Conservation (phyloP, 2,329 filamentous ascomycete genomes). For the Meredithiella fracta region DNA sequence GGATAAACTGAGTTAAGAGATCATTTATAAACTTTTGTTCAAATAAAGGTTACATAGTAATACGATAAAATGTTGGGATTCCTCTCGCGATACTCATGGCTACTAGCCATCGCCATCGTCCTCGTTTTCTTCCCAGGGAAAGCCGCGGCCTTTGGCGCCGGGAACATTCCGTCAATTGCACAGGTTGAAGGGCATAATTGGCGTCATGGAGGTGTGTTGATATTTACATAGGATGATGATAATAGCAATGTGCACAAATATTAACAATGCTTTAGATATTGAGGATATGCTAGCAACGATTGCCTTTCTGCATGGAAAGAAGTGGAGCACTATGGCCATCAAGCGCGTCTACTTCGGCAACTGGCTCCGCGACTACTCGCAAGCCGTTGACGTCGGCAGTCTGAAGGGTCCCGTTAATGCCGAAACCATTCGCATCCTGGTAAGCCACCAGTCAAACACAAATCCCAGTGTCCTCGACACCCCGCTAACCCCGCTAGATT, state of each 20-base stretch:
- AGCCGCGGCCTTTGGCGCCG: constrained; percentile 48
- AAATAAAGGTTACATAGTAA: no score
- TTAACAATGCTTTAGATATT: constrained; percentile 36
- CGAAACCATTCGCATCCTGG: constrained; percentile 60
- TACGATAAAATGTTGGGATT: constrained; percentile 30
- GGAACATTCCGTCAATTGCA: constrained; percentile 52
- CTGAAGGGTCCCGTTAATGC: constrained; percentile 57
- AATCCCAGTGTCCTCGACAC: neutral
- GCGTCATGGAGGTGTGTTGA: constrained; percentile 45
- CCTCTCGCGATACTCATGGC: constrained; percentile 31
- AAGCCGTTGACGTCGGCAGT: constrained; percentile 66
- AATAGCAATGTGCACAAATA: neutral
- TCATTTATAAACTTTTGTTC: no score
- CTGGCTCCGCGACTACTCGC: constrained; percentile 74
- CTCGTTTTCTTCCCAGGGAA: constrained; percentile 40
- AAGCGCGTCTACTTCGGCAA: constrained; percentile 74
- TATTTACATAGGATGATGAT: neutral
- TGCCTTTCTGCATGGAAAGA: constrained; percentile 62
- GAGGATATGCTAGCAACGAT: constrained; percentile 68
- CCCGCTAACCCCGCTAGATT: constrained; percentile 8
- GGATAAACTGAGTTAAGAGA: no score
- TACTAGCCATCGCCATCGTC: constrained; percentile 36
- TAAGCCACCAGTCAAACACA: constrained; percentile 18
- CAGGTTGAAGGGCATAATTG: constrained; percentile 52
- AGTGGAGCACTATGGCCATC: constrained; percentile 67